Conservation (phyloP, 148 eudicot genomes). For the Simmondsia chinensis region DNA sequence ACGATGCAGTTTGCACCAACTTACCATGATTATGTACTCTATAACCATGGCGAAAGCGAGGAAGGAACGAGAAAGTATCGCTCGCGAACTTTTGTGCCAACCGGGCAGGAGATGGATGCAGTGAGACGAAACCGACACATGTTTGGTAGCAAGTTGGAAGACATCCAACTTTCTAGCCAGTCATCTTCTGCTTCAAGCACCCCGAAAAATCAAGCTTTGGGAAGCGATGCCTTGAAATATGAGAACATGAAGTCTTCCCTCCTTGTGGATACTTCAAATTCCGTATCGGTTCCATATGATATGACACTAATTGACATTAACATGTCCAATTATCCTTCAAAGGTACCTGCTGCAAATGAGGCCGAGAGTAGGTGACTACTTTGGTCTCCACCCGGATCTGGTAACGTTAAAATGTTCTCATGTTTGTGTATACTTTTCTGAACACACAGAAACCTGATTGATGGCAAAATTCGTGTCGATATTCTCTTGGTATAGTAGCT, state of each 20-base stretch:
- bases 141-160: constrained; percentile 53
- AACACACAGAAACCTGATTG: too few species aligned
- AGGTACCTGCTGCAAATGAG: constrained; percentile 53
- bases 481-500: too few species aligned
- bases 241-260: constrained; percentile 50
- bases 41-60: constrained; percentile 78
- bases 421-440: too few species aligned
- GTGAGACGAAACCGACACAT: constrained; percentile 61
- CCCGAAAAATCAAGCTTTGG: constrained; percentile 27
- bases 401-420: too few species aligned
- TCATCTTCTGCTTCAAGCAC: constrained; percentile 47
- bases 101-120: constrained; percentile 90
- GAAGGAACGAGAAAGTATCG: constrained; percentile 82
- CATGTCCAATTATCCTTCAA: constrained; percentile 40
- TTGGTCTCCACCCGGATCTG: too few species aligned
- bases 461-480: too few species aligned
- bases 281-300: constrained; percentile 55
- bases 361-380: constrained; percentile 36
- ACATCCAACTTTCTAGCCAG: constrained; percentile 45
- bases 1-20: constrained; percentile 88
- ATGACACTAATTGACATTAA: constrained; percentile 71
- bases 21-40: constrained; percentile 92
- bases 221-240: constrained; percentile 15
- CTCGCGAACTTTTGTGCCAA: constrained; percentile 89
- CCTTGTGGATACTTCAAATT: constrained; percentile 51